A percentile compares a stretch with the other conserved stretches of the same genome.
Evolutionary conservation across 2,329 filamentous ascomycete genomes (phyloP).

Genomic region (Aspergillus pseudotamarii): DNA sequence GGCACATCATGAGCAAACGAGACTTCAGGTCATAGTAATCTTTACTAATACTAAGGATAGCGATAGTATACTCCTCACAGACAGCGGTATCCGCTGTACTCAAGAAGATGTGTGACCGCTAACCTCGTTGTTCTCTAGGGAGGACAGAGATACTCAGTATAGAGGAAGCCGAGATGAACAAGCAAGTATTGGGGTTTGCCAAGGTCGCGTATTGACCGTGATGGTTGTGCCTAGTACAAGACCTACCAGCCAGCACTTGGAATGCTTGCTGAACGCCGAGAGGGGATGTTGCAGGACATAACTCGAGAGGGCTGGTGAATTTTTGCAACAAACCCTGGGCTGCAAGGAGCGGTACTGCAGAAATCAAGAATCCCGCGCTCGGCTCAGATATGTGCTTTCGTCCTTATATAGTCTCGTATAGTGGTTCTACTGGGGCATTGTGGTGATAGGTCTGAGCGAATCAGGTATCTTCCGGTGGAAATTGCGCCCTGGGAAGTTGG

Average conservation of each 20-base stretch:
- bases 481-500: neutral
- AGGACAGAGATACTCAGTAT: neutral
- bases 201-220: no score
- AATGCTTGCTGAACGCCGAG: neutral
- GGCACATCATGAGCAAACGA: neutral
- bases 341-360: no score
- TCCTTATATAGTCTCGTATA: neutral
- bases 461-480: neutral
- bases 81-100: neutral
- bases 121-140: neutral
- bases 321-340: neutral
- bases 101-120: no score
- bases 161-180: neutral
- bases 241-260: neutral
- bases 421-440: neutral
- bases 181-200: no score
- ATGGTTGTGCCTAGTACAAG: neutral
- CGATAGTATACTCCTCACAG: neutral
- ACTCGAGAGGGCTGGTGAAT: neutral
- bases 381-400: neutral
- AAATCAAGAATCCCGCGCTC: no score
- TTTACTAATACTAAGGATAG: neutral
- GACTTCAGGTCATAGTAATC: no score
- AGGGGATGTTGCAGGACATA: neutral
- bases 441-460: accelerated